Conservation (phyloP, 2,329 filamentous ascomycete species). For the Hansfordia pulvinata region DNA sequence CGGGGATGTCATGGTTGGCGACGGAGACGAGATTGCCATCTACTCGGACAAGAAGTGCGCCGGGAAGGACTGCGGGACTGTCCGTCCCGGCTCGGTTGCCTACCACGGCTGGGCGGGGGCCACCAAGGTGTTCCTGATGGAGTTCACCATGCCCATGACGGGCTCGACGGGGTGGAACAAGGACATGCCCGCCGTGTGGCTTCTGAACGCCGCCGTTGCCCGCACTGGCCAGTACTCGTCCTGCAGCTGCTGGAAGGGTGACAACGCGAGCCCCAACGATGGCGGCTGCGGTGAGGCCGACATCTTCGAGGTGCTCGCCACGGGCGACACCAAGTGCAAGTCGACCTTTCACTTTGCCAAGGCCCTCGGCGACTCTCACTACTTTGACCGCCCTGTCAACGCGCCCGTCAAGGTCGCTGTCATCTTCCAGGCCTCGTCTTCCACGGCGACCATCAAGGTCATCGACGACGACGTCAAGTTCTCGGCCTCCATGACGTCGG, state of each 20-base stretch:
- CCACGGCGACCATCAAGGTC: slow-evolving; percentile 41
- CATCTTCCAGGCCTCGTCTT: slow-evolving; percentile 39
- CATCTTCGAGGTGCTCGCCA: slow-evolving; percentile 55
- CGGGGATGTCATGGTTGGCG: slow-evolving; percentile 22
- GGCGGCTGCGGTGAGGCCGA: slow-evolving; percentile 62
- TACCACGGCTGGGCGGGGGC: slow-evolving; percentile 56
- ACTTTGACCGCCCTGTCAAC: slow-evolving; percentile 51
- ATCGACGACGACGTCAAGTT: slow-evolving; percentile 28
- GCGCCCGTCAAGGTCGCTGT: slow-evolving; percentile 49
- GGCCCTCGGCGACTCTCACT: slow-evolving; percentile 55
- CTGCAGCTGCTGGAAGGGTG: slow-evolving; percentile 58
- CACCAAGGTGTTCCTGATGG: slow-evolving; percentile 60
- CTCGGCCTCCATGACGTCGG: slow-evolving; percentile 20
- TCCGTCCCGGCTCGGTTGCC: slow-evolving; percentile 26
- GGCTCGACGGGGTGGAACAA: slow-evolving; percentile 35
- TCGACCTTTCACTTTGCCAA: slow-evolving; percentile 54
- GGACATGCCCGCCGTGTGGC: slow-evolving; percentile 66
- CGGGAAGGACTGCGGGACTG: slow-evolving; percentile 26
- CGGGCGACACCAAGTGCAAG: slow-evolving; percentile 53
- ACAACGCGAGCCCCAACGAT: slow-evolving; percentile 11
- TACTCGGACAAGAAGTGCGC: slow-evolving; percentile 29
- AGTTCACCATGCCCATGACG: slow-evolving; percentile 59
- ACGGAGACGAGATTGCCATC: slow-evolving; percentile 31
- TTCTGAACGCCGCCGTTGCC: slow-evolving; percentile 60
- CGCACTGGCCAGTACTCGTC: slow-evolving; percentile 55